Conservation (phyloP, 257 asterid species). For the Ocimum tenuiflorum region DNA sequence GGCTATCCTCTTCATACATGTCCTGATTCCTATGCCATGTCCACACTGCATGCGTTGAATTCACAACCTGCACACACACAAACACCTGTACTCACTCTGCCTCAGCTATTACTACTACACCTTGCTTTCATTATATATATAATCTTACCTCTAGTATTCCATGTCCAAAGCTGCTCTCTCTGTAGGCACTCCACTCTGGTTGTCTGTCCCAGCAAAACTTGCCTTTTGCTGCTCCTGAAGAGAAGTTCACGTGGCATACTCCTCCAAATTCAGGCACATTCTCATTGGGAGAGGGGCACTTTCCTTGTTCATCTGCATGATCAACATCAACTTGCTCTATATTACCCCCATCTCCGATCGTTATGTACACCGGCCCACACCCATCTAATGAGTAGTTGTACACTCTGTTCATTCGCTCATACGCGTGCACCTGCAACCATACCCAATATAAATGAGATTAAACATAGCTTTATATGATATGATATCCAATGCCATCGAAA, state of each 20-base stretch:
- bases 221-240: slow-evolving; percentile 67
- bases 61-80: slow-evolving; percentile 45
- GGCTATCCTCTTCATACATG: slow-evolving; percentile 42
- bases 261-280: slow-evolving; percentile 64
- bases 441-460: neutral
- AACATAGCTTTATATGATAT: too few relatives aligned
- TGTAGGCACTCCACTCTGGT: slow-evolving; percentile 92
- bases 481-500: neutral
- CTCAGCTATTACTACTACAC: neutral
- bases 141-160: slow-evolving; percentile 86
- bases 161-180: slow-evolving; percentile 97
- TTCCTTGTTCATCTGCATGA: slow-evolving; percentile 77
- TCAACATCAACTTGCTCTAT: slow-evolving; percentile 68
- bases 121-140: too few relatives aligned
- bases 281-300: slow-evolving; percentile 57
- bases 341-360: slow-evolving; percentile 91
- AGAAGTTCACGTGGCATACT: slow-evolving; percentile 58
- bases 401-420: slow-evolving; percentile 77
- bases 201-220: slow-evolving; percentile 84
- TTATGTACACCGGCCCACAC: slow-evolving; percentile 77
- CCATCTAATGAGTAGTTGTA: slow-evolving; percentile 62
- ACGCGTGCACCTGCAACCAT: slow-evolving; percentile 72
- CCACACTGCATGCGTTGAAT: slow-evolving; percentile 75
- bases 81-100: neutral
- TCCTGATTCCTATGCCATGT: slow-evolving; percentile 95